Base-by-base conservation (phyloP, 2,329 filamentous ascomycete genomes). In the Claviceps lovelessii region DNA sequence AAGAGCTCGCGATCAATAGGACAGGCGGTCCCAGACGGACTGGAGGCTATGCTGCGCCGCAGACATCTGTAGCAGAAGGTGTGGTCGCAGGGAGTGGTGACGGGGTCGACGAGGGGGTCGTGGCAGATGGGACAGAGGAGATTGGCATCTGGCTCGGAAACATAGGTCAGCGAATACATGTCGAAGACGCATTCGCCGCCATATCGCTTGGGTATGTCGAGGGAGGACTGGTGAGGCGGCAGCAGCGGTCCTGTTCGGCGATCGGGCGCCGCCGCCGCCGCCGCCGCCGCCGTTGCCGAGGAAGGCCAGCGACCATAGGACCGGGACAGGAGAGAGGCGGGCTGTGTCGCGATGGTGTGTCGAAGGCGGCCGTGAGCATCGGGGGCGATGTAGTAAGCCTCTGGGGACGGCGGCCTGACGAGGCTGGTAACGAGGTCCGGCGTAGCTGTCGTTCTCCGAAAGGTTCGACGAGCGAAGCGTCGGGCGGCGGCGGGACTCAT, bases 61-160 rank as follows among this genome's bases (percentile, higher is more conserved):
- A 84, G 70, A 62, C 82, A 85, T 5, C 71, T 70, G 52, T 76
- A 74, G 61, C 82, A 85, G 63, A 85, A 85, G 13, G 80, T 81
- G 64, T 85, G 82, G 56, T 83, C 78, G 66, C 82, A 85, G 8
- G 71, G 69, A 0, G 81, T 84, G 46, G 81, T 81, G 50, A 81
- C 72, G 0, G 82, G 81, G 15, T 77, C 72, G 50, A 84, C 70
- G 46, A 85, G 73, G 3, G 82, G 77, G 11, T 79, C 74, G 60
- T 78, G 79, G 67, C 82, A 85, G 57, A 80, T 76, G 4, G 76
- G 76, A 52, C 73, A 76, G 54, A 79, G 68, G 13, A 78, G 65
- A 50, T 75, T 76, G 55, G 73, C 67, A 60, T 79, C 76, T 41
- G 68, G 62, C 19, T 70, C 72, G 47, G 62, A 59, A 55, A 72